Conservation (phyloP, 257 asterid species). For the Solanum etuberosum region DNA sequence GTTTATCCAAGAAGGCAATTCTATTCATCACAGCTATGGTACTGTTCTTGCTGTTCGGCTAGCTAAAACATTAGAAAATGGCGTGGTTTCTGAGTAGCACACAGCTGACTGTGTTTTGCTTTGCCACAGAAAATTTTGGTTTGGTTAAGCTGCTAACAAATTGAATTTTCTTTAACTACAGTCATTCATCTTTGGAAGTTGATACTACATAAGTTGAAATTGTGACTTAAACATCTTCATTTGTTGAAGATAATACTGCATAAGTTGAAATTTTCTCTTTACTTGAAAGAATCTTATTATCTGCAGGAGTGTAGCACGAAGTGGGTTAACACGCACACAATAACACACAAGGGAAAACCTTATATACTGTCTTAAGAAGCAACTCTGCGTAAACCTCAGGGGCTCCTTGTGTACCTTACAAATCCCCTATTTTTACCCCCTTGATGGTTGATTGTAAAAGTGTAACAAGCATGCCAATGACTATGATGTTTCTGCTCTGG, state of each 20-base stretch:
- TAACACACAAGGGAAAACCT: slow-evolving; percentile 19
- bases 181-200: neutral
- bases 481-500: slow-evolving; percentile 18
- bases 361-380: slow-evolving; percentile 12
- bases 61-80: neutral
- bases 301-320: slow-evolving; percentile 64
- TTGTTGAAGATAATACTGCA: neutral
- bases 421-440: slow-evolving; percentile 22
- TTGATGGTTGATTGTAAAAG: slow-evolving; percentile 42
- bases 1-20: neutral
- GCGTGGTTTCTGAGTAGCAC: neutral
- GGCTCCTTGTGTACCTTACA: slow-evolving; percentile 17
- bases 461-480: slow-evolving; percentile 58
- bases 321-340: slow-evolving; percentile 69
- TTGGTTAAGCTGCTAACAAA: neutral
- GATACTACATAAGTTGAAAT: neutral
- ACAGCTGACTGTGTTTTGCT: neutral
- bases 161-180: neutral
- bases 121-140: neutral
- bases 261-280: neutral
- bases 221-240: neutral
- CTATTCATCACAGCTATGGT: neutral
- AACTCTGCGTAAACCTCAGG: slow-evolving; percentile 16
- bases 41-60: neutral
- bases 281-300: neutral